Evolutionary conservation across 345 rosid species (phyloP).

Genomic region (Aquilaria sinensis): DNA sequence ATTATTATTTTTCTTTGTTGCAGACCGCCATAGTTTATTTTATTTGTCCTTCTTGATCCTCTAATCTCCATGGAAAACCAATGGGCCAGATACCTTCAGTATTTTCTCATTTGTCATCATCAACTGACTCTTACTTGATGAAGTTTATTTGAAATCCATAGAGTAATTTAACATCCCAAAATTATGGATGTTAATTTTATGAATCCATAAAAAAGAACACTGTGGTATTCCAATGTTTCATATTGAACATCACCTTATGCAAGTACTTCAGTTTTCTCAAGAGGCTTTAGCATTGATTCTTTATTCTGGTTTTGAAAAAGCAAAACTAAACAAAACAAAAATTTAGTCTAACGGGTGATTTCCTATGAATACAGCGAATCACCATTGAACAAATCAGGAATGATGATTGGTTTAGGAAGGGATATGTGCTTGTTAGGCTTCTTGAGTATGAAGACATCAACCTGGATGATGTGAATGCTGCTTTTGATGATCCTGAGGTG

Average conservation of each 20-base stretch:
- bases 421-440: constrained; percentile 58
- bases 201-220: no score
- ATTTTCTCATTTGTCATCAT: no score
- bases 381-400: constrained; percentile 69
- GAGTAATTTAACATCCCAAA: no score
- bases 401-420: constrained; percentile 78
- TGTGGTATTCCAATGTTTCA: not conserved
- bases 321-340: no score
- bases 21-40: no score
- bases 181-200: no score
- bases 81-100: no score
- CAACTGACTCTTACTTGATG: no score
- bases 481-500: constrained; percentile 87
- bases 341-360: constrained; percentile 5
- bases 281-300: constrained; percentile 4
- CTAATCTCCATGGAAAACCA: no score
- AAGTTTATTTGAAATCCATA: no score
- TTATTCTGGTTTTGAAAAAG: constrained; percentile 1
- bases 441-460: constrained; percentile 85
- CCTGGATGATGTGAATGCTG: constrained; percentile 91
- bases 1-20: no score
- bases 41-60: no score
- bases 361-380: constrained; percentile 56
- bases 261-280: constrained; percentile 6
- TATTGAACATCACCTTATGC: not conserved